These are phyloP conservation scores for Rhododendron ferrugineum DNA, from an alignment of 148 eudicot genomes.

Conservation along the genomic window DNA sequence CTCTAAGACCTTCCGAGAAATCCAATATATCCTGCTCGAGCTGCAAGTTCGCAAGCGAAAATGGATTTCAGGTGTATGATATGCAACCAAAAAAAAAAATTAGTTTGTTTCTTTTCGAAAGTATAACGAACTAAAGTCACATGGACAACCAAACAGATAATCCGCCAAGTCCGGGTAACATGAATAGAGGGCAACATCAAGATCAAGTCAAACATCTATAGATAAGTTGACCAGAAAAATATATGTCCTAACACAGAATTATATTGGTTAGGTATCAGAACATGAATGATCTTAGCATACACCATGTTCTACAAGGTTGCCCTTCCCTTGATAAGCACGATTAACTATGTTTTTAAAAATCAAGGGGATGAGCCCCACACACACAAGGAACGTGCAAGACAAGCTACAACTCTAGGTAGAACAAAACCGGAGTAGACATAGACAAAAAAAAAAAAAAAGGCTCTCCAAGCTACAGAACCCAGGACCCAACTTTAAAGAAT, in stretches of 20 bases:
- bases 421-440: not conserved
- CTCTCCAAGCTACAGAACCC: not conserved
- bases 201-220: not conserved
- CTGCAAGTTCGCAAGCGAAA: conserved; percentile 36
- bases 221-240: not conserved
- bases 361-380: not conserved
- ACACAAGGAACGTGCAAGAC: not conserved
- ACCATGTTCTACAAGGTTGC: not conserved
- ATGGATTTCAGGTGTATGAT: conserved; percentile 1
- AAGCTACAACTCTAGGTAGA: not conserved
- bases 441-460: not conserved
- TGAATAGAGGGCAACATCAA: not conserved
- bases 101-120: not conserved
- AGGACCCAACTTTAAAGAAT: not conserved
- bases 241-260: not conserved
- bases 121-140: not conserved
- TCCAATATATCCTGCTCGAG: conserved; percentile 83
- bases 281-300: not conserved
- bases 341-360: not conserved
- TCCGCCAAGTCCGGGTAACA: not conserved
- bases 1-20: conserved; percentile 87
- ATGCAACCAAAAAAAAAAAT: not conserved
- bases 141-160: not conserved
- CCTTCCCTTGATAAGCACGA: not conserved
- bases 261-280: not conserved